These are phyloP conservation scores for Mortierella sp. DNA, from an alignment of 371 early-diverging fungal species.

Conservation along the genomic window DNA sequence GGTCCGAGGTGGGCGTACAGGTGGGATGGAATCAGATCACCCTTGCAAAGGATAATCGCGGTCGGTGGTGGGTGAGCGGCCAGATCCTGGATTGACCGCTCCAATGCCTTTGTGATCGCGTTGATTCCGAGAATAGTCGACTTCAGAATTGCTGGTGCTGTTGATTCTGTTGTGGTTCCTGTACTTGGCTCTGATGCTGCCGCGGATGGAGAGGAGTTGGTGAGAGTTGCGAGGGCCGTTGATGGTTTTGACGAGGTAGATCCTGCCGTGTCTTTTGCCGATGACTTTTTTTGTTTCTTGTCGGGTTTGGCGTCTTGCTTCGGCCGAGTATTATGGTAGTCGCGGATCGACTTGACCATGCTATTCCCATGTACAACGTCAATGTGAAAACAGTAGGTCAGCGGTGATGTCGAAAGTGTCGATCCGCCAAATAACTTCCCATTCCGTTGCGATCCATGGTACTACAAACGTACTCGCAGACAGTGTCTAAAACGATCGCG, in stretches of 20 bases:
- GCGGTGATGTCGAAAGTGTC: background rate
- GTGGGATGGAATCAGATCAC: constrained; percentile 41
- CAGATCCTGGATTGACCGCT: constrained; percentile 36
- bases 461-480: constrained; percentile 33
- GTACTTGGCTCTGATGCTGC: background rate
- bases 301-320: background rate
- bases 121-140: constrained; percentile 40
- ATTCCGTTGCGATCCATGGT: background rate
- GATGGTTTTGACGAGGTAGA: background rate
- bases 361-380: background rate
- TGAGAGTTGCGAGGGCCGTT: constrained; percentile 11
- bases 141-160: constrained; percentile 22
- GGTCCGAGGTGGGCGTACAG: constrained; percentile 44
- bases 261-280: background rate
- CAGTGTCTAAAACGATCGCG: constrained; percentile 34
- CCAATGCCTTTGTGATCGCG: constrained; percentile 38
- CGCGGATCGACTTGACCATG: constrained; percentile 31
- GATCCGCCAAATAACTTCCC: background rate
- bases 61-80: constrained; percentile 26
- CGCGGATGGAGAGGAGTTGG: background rate
- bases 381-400: background rate
- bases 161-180: background rate
- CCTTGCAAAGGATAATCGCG: constrained; percentile 45
- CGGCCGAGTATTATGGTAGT: constrained; percentile 10
- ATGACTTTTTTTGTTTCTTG: constrained; percentile 1